These are phyloP conservation scores for Nicotiana rustica DNA, from an alignment of 305 asterid species.

Conservation along the genomic window DNA sequence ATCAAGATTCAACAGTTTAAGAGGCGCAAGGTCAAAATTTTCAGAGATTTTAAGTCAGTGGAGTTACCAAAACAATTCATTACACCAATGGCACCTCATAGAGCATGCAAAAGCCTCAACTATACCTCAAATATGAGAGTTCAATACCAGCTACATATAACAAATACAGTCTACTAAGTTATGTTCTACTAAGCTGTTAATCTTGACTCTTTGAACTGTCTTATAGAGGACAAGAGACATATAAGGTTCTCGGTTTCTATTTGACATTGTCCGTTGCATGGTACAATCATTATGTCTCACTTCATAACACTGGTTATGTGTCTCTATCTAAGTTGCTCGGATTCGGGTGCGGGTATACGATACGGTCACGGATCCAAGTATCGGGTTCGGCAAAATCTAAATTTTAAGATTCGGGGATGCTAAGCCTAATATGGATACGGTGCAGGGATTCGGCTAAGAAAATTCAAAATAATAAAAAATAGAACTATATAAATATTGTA, in stretches of 20 bases:
- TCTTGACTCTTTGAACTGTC: background rate
- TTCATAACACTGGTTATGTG: background rate
- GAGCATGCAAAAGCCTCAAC: slow-evolving; percentile 8
- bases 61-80: background rate
- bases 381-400: too few relatives aligned
- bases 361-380: too few relatives aligned
- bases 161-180: background rate
- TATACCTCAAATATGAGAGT: background rate
- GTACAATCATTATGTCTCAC: background rate
- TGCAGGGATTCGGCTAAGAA: too few relatives aligned
- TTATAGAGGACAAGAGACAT: background rate
- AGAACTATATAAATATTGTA: too few relatives aligned
- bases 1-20: slow-evolving; percentile 20
- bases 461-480: too few relatives aligned
- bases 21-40: background rate
- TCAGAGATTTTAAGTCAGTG: background rate
- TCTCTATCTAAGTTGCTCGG: too few relatives aligned
- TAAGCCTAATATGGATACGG: too few relatives aligned
- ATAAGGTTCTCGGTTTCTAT: background rate
- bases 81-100: background rate
- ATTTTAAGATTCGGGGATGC: too few relatives aligned
- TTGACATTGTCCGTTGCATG: background rate
- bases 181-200: background rate
- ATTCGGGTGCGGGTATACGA: too few relatives aligned
- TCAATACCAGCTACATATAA: background rate